phyloP scores from a whole-genome alignment of 352 stramenopile species.

The Elongisporangium undulatum region DNA sequence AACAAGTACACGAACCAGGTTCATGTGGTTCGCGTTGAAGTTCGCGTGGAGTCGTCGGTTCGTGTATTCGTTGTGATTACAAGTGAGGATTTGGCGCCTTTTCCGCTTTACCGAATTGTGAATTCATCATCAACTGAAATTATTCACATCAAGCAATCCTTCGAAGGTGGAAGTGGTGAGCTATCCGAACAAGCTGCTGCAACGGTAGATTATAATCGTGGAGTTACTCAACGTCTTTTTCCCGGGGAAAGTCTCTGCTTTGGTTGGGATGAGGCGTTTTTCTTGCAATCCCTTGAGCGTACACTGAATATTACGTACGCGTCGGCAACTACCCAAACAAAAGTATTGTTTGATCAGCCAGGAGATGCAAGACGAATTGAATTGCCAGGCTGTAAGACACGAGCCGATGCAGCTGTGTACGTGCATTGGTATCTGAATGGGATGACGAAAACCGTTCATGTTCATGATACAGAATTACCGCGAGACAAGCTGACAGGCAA shows the following conservation, averaged over 20 bases:
- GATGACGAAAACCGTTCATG: conserved; percentile 77
- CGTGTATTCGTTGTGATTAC: conserved; percentile 75
- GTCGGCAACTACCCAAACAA: conserved; percentile 31
- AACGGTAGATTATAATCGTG: conserved; percentile 42
- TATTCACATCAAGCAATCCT: conserved; percentile 80
- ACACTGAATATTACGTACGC: conserved; percentile 59
- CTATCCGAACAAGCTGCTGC: conserved; percentile 38
- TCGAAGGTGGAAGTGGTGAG: conserved; percentile 43
- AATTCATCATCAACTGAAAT: conserved; percentile 67
- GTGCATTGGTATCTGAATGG: conserved; percentile 82
- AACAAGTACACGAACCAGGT: conserved; percentile 76
- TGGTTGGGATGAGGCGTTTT: conserved; percentile 84
- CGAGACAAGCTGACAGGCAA: conserved; percentile 67
- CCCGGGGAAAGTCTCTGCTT: conserved; percentile 73
- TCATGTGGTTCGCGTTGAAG: conserved; percentile 76
- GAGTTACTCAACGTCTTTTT: conserved; percentile 61
- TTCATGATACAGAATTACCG: conserved; percentile 59
- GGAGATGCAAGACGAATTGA: conserved; percentile 61
- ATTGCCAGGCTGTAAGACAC: conserved; percentile 33
- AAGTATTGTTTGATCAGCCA: conserved; percentile 70
- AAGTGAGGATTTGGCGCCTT: conserved; percentile 54
- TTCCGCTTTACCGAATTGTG: conserved; percentile 75
- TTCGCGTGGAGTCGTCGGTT: conserved; percentile 65
- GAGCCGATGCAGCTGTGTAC: conserved; percentile 30
- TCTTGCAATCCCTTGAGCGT: conserved; percentile 61